A percentile compares a stretch with the other conserved stretches of the same genome.
phyloP scores from a whole-genome alignment of 148 eudicot genomes.

The Diospyros kaki region DNA sequence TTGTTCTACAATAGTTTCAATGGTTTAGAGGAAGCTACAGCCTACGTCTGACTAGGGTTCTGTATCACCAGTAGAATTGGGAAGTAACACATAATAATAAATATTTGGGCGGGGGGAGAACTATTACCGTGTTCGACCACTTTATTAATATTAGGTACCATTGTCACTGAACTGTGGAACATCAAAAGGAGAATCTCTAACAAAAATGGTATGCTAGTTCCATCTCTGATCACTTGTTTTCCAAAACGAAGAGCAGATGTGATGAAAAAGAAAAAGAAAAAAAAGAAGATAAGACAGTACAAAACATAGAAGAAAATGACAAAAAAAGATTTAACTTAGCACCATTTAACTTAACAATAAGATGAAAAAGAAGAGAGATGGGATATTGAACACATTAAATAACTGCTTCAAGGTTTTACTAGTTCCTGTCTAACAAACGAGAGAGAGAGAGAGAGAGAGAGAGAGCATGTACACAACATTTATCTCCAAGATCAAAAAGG shows the following conservation, averaged over 20 bases:
- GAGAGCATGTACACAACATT: too few species aligned
- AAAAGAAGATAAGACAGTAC: neutral
- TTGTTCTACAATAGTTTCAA: neutral
- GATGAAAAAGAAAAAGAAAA: conserved; percentile 1
- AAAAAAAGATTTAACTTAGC: conserved; percentile 8
- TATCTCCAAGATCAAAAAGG: neutral
- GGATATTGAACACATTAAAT: neutral
- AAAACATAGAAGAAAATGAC: neutral
- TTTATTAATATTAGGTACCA: neutral
- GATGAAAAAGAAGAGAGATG: neutral
- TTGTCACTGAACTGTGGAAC: conserved; percentile 38
- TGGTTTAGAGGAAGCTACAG: conserved; percentile 6
- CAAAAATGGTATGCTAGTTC: conserved; percentile 6
- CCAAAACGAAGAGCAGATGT: conserved; percentile 8
- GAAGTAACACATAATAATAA: neutral
- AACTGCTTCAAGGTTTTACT: conserved; percentile 14
- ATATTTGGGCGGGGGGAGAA: neutral
- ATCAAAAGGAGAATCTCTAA: conserved; percentile 52
- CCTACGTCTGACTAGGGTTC: conserved; percentile 15
- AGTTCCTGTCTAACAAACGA: conserved; percentile 15
- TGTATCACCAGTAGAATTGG: neutral
- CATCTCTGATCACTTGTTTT: conserved; percentile 10
- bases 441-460: neutral
- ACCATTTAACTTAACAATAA: neutral
- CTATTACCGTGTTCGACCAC: neutral